These are phyloP conservation scores for Betula pendula DNA, from an alignment of 306 rosid species.

Conservation along the genomic window DNA sequence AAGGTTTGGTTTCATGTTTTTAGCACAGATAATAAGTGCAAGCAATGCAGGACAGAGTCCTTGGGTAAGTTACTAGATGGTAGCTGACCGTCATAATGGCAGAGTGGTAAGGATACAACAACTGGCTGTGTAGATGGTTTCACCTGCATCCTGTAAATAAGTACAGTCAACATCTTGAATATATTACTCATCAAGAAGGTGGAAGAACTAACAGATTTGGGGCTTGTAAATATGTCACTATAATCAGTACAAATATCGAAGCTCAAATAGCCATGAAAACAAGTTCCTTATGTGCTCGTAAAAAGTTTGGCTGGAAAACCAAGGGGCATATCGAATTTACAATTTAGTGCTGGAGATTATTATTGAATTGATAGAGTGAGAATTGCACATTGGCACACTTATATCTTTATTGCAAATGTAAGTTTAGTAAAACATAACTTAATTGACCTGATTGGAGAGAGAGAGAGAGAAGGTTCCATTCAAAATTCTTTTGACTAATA, in stretches of 20 bases:
- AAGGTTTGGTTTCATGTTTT: background rate
- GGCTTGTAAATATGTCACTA: background rate
- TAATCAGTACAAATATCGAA: background rate
- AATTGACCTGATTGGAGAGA: background rate
- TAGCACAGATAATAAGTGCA: background rate
- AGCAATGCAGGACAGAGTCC: background rate
- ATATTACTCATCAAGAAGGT: slow-evolving; percentile 9
- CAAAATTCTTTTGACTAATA: background rate
- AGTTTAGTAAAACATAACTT: background rate
- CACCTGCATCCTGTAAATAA: slow-evolving; percentile 76
- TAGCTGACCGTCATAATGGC: slow-evolving; percentile 83
- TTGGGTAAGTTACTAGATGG: slow-evolving; percentile 24
- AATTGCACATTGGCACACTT: background rate
- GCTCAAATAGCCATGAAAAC: slow-evolving; percentile 8
- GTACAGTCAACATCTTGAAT: slow-evolving; percentile 20
- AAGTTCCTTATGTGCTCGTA: background rate
- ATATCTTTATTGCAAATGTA: background rate
- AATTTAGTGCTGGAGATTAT: background rate
- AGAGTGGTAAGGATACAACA: slow-evolving; percentile 75
- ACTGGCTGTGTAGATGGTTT: slow-evolving; percentile 62
- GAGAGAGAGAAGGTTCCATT: background rate
- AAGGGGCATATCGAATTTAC: background rate
- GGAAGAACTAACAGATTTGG: slow-evolving; percentile 4
- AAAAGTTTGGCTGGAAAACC: background rate
- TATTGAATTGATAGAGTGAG: background rate